Evolutionary conservation across 176 grass and related monocot genomes (phyloP).

Genomic region (Zea luxurians): DNA sequence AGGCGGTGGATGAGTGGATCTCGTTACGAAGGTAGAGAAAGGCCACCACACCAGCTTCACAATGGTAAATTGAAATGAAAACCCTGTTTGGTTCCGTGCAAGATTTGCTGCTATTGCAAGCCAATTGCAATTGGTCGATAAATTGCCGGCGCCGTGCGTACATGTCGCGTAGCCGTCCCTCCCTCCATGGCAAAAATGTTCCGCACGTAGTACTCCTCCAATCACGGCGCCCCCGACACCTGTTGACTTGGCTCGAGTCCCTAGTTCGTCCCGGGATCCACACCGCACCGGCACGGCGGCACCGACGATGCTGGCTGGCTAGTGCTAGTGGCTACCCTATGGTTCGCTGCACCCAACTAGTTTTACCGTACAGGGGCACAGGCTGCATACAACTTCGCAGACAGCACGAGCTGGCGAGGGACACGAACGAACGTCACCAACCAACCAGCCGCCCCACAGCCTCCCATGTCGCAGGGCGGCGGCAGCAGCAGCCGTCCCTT

Average conservation of each 20-base stretch:
- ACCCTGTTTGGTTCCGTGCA: not conserved
- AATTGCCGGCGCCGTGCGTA: not conserved
- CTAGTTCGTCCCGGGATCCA: not conserved
- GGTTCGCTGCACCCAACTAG: not conserved
- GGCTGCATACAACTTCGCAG: not conserved
- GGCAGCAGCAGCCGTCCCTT: not conserved
- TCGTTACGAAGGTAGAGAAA: too few relatives aligned
- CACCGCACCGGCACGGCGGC: not conserved
- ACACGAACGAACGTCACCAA: not conserved
- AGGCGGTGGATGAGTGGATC: not conserved
- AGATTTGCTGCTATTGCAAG: not conserved
- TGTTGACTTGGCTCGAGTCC: not conserved
- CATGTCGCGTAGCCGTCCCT: too few relatives aligned
- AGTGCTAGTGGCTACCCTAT: not conserved
- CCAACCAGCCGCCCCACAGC: constrained; percentile 1
- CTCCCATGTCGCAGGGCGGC: constrained; percentile 12
- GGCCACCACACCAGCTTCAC: too few relatives aligned
- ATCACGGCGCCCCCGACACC: not conserved
- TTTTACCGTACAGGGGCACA: too few relatives aligned
- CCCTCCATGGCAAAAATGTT: not conserved
- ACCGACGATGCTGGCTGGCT: not conserved
- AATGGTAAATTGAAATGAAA: not conserved
- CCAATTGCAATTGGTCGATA: not conserved
- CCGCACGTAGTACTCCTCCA: not conserved
- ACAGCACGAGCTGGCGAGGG: not conserved